phyloP scores from a whole-genome alignment of 2,329 filamentous ascomycete genomes.

The Simplicillium sp. region DNA sequence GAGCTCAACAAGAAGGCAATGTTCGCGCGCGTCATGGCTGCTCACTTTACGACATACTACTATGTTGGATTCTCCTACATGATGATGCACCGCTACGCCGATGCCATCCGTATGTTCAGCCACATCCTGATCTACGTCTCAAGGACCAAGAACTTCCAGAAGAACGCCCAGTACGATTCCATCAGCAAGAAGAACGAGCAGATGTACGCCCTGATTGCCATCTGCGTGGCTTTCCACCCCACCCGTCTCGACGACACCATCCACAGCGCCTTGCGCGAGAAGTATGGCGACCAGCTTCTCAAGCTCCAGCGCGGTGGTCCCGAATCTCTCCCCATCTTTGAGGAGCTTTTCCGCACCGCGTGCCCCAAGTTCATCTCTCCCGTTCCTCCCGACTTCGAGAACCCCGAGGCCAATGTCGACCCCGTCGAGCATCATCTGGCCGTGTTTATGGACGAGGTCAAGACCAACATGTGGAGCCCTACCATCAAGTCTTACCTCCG shows the following conservation, averaged over 20 bases:
- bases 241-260: conserved; percentile 97
- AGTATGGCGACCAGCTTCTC: conserved; percentile 97
- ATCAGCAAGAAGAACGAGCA: conserved; percentile 99
- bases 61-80: conserved; percentile 99
- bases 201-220: conserved; percentile 98
- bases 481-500: conserved; percentile 98
- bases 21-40: conserved; percentile 98
- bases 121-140: conserved; percentile 99
- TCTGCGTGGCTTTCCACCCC: conserved; percentile 96
- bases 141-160: conserved; percentile 99
- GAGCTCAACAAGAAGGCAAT: conserved; percentile 99
- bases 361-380: conserved; percentile 99
- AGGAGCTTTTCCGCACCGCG: conserved; percentile 95
- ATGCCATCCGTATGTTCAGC: conserved; percentile 99
- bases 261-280: conserved; percentile 94
- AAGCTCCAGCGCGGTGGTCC: conserved; percentile 94
- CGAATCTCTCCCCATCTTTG: conserved; percentile 90
- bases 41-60: conserved; percentile 99
- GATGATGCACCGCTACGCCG: conserved; percentile 99
- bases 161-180: conserved; percentile 95
- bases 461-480: conserved; percentile 97
- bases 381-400: conserved; percentile 94
- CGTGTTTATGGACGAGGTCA: conserved; percentile 99
- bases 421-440: conserved; percentile 93
- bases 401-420: conserved; percentile 91